Percentiles rank a stretch among this genome's conserved stretches.
These are phyloP conservation scores for Castanea sativa DNA, from an alignment of 306 rosid species.

Conservation along the genomic window DNA sequence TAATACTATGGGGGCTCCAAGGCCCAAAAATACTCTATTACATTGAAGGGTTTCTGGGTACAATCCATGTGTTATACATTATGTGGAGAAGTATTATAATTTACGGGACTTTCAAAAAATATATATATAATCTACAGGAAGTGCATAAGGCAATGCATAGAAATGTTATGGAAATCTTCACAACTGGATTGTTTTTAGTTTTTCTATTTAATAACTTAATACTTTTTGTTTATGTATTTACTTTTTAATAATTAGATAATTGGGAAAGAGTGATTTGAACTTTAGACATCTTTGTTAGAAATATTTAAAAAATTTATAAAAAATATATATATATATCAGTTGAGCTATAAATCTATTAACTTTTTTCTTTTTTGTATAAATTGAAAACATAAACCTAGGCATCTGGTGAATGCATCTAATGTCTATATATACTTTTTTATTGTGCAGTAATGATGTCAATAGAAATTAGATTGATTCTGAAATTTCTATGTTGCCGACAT, in stretches of 20 bases:
- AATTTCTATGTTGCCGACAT: no score
- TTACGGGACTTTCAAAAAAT: conserved; percentile 15
- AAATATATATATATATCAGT: no score
- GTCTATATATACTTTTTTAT: no score
- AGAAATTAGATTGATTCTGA: no score
- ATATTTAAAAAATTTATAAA: no score
- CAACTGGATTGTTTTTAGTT: conserved; percentile 94
- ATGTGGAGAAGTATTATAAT: conserved; percentile 75
- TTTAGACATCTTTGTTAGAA: no score
- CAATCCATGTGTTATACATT: conserved; percentile 73
- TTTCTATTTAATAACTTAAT: background rate
- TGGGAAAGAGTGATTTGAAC: background rate
- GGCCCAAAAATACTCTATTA: conserved; percentile 55
- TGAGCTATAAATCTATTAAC: no score
- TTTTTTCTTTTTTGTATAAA: no score
- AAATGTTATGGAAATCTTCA: conserved; percentile 57
- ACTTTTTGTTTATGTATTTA: background rate
- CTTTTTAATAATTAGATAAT: background rate
- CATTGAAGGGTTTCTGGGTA: conserved; percentile 56
- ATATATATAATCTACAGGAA: conserved; percentile 36
- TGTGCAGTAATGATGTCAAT: no score
- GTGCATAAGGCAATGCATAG: conserved; percentile 87
- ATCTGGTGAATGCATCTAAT: no score
- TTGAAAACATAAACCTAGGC: no score
- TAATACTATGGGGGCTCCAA: conserved; percentile 1